Conservation (phyloP, 176 grass and related monocot species). For the Stipa capillata region DNA sequence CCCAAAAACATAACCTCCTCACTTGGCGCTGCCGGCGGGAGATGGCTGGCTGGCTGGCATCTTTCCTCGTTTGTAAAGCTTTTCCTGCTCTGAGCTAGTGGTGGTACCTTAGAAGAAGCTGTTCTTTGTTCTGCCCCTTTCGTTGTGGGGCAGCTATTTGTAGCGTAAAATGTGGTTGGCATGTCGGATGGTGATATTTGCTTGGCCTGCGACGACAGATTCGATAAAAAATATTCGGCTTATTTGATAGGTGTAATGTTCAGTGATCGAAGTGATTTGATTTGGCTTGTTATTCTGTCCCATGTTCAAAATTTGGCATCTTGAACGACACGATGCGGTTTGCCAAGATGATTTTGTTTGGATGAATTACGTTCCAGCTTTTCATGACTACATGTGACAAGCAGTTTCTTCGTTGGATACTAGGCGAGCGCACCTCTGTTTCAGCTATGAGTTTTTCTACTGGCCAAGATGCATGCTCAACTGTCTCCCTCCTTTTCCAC, state of each 20-base stretch:
- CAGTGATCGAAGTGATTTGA: not conserved
- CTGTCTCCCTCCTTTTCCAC: too few species aligned
- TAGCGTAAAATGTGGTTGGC: slow-evolving; percentile 49
- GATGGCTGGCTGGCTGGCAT: slow-evolving; percentile 9
- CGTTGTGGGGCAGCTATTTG: slow-evolving; percentile 5
- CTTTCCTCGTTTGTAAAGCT: slow-evolving; percentile 46
- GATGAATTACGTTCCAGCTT: too few species aligned
- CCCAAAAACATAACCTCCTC: slow-evolving; percentile 6
- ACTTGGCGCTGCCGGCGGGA: not conserved
- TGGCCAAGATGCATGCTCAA: too few species aligned
- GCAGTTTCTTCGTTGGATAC: too few species aligned
- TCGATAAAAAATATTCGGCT: not conserved
- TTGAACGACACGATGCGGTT: too few species aligned
- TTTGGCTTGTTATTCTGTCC: not conserved
- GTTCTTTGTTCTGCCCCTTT: slow-evolving; percentile 8
- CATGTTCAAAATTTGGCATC: not conserved
- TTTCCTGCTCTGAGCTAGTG: slow-evolving; percentile 31
- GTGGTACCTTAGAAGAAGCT: slow-evolving; percentile 26
- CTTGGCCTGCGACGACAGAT: not conserved
- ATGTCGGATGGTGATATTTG: slow-evolving; percentile 38
- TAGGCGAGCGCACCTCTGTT: too few species aligned
- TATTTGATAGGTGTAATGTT: slow-evolving; percentile 4
- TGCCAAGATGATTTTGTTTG: too few species aligned
- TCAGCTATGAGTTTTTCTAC: too few species aligned
- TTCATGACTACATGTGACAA: too few species aligned